Evolutionary conservation across 1,284 basidiomycete genomes (phyloP).

Genomic region (Abortiporus biennis): DNA sequence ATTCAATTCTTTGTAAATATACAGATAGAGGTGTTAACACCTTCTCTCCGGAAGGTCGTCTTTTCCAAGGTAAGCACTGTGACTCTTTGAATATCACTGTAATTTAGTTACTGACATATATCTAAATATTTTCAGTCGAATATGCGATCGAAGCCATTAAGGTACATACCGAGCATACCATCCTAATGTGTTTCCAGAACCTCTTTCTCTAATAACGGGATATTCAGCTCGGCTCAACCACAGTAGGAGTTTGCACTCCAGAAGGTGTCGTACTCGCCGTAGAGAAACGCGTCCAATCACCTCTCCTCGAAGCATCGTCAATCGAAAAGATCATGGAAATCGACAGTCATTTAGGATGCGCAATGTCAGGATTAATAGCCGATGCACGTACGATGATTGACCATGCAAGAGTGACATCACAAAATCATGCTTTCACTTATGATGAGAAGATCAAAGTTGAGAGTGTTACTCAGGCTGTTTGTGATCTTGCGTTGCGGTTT

Average conservation of each 20-base stretch:
- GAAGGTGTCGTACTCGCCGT: slow-evolving; percentile 93
- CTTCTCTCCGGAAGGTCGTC: slow-evolving; percentile 95
- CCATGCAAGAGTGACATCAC: slow-evolving; percentile 94
- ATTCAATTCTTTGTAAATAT: not conserved
- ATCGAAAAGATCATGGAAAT: slow-evolving; percentile 99
- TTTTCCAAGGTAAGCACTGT: slow-evolving; percentile 72
- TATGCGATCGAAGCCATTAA: slow-evolving; percentile 99
- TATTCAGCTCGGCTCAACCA: slow-evolving; percentile 90
- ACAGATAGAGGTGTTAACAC: slow-evolving; percentile 97
- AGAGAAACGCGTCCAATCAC: slow-evolving; percentile 98
- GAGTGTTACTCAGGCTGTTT: slow-evolving; percentile 96
- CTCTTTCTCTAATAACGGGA: not conserved
- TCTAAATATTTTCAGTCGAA: slow-evolving; percentile 60
- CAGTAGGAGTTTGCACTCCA: slow-evolving; percentile 86
- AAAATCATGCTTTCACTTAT: slow-evolving; percentile 97
- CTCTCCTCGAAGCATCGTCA: slow-evolving; percentile 90
- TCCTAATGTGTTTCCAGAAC: not conserved
- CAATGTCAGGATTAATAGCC: slow-evolving; percentile 97
- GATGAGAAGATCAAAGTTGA: slow-evolving; percentile 97
- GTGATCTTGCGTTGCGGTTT: slow-evolving; percentile 95
- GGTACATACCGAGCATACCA: slow-evolving; percentile 35
- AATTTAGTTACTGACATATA: not conserved
- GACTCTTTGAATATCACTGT: not conserved
- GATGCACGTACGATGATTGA: slow-evolving; percentile 99
- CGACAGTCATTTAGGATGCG: slow-evolving; percentile 92